Evolutionary conservation across 1,139 yeast genomes (phyloP).

Genomic region (Geotrichum bryndzae): DNA sequence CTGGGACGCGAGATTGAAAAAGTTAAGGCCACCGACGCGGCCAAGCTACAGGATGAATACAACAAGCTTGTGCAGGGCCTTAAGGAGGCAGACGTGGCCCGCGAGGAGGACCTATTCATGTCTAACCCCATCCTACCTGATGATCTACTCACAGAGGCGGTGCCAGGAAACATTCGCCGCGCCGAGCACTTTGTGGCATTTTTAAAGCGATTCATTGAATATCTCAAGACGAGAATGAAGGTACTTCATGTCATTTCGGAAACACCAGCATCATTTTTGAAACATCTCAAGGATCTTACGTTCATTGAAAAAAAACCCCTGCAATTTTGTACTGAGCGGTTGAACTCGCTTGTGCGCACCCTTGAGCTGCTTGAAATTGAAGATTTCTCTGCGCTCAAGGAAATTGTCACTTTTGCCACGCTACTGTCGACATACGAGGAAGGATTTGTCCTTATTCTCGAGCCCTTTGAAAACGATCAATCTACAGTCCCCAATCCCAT

Average conservation of each 20-base stretch:
- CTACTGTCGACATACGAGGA: slow-evolving; percentile 88
- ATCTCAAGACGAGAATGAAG: slow-evolving; percentile 94
- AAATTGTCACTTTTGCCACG: slow-evolving; percentile 95
- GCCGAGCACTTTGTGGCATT: slow-evolving; percentile 97
- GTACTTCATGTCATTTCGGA: slow-evolving; percentile 94
- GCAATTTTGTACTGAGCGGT: slow-evolving; percentile 83
- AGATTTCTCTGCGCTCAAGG: slow-evolving; percentile 87
- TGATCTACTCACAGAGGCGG: slow-evolving; percentile 83
- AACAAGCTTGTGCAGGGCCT: slow-evolving; percentile 86
- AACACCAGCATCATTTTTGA: slow-evolving; percentile 87
- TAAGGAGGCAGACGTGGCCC: slow-evolving; percentile 64
- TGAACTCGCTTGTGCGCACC: slow-evolving; percentile 81
- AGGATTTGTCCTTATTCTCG: slow-evolving; percentile 86
- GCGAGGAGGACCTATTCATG: slow-evolving; percentile 77
- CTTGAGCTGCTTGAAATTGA: slow-evolving; percentile 83
- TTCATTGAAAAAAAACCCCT: slow-evolving; percentile 89
- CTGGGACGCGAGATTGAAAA: slow-evolving; percentile 71
- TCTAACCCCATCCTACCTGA: slow-evolving; percentile 82
- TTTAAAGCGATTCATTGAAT: slow-evolving; percentile 85
- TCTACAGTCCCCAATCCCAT: slow-evolving; percentile 98
- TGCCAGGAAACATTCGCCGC: slow-evolving; percentile 93
- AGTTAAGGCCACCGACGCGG: slow-evolving; percentile 76
- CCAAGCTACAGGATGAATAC: slow-evolving; percentile 80
- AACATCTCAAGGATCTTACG: slow-evolving; percentile 87
- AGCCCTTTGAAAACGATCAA: slow-evolving; percentile 94